Base-by-base conservation (phyloP, 2,329 filamentous ascomycete genomes). In the Metarhizium anisopliae region DNA sequence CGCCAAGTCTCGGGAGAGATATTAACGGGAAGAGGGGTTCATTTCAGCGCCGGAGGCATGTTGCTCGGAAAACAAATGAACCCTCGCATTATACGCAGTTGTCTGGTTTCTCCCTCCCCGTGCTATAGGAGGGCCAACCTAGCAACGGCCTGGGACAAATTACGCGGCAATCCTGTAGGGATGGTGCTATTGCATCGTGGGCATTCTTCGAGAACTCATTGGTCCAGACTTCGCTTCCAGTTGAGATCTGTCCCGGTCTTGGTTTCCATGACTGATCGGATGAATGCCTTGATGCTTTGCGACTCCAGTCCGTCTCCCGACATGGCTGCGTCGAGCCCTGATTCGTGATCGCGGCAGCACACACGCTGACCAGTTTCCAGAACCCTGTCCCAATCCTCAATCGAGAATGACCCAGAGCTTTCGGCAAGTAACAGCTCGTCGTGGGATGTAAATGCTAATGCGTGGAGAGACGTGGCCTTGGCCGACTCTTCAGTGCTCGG, bases 361-460 rank as follows among this genome's bases (percentile, higher is more conserved):
- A 86, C 76, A 43, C 74, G 72, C 65, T 83, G 78, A 38, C 87
- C 90, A 49, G 77, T 73, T 59, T 85, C 78, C 60, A 85, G 82
- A 18, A 88, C 82, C 47, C 78, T 74, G 55, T 90, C 82, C 90
- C 92, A 96, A 60, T 87, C 85, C 14, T 83, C 78, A 61, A 88
- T 76, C 50, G 83, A 82, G 67, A 96, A 97, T 3, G 74, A 72
- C 0, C 93, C 93, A 64, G 93, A 84, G 64, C 90, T 95, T 72
- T 96, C 89, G 38, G 82, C 85, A 47, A 96, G 72, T 25, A 96
- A 72, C 53, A 95, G 74, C 57, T 89, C 84, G 8, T 86, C 82
- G 53, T 83, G 76, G 1, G 85, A 84, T n/a, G 86, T 86, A 68
- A 94, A 95, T 6, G 85, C 87, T 56, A 96, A 78, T n/a, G 88